These are phyloP conservation scores for grape (Vitis vinifera) DNA, from an alignment of 164 flowering plant species.

Conservation along the genomic window DNA sequence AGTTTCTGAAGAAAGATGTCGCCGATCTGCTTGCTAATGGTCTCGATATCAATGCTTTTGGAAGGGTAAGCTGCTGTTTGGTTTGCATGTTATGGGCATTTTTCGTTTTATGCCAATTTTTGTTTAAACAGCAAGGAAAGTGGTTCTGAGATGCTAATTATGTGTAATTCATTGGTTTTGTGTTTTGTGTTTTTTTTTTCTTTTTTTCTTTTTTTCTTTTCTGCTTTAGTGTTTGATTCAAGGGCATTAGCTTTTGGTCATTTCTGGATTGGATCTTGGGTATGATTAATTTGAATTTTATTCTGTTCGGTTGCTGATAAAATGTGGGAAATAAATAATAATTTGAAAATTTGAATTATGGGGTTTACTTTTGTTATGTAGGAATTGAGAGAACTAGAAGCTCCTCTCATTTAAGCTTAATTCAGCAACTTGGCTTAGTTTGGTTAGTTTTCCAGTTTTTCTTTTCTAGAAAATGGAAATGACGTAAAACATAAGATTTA, in stretches of 20 bases:
- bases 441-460: too few relatives aligned
- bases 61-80: slow-evolving; percentile 48
- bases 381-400: too few relatives aligned
- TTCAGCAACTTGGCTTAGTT: too few relatives aligned
- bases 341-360: too few relatives aligned
- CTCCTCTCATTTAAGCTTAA: too few relatives aligned
- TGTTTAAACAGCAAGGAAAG: too few relatives aligned
- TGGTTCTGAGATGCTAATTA: too few relatives aligned
- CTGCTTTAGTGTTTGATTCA: background rate
- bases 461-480: too few relatives aligned
- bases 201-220: background rate
- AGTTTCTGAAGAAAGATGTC: slow-evolving; percentile 76
- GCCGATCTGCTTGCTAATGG: slow-evolving; percentile 83
- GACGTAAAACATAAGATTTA: too few relatives aligned
- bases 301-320: background rate
- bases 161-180: background rate
- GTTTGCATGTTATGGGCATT: background rate
- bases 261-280: too few relatives aligned
- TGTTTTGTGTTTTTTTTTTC: background rate
- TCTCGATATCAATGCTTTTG: slow-evolving; percentile 79
- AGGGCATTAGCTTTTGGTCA: background rate
- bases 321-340: background rate
- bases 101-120: background rate
- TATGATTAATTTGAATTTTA: background rate
- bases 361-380: too few relatives aligned